These are phyloP conservation scores for Pseudoperonospora humuli DNA, from an alignment of 352 stramenopile genomes.

Conservation along the genomic window DNA sequence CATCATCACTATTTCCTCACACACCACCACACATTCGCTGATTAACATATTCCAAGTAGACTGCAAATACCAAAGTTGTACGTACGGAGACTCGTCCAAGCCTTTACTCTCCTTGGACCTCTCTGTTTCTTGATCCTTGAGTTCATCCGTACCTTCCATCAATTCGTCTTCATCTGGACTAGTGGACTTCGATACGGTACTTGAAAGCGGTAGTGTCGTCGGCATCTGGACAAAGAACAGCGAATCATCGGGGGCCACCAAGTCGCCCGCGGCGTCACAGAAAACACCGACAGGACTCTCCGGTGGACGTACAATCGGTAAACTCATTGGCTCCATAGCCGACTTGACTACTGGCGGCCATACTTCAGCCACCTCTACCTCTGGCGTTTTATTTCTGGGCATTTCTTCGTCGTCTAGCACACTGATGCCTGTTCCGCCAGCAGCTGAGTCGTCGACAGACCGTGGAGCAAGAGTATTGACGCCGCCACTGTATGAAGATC, in stretches of 20 bases:
- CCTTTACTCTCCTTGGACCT: slow-evolving; percentile 12
- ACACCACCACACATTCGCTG: neutral
- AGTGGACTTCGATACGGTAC: slow-evolving; percentile 23
- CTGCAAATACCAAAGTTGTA: neutral
- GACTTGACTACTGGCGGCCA: slow-evolving; percentile 78
- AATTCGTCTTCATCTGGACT: slow-evolving; percentile 27
- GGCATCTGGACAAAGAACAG: slow-evolving; percentile 80
- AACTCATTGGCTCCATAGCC: slow-evolving; percentile 74
- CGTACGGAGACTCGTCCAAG: slow-evolving; percentile 20
- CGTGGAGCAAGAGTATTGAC: slow-evolving; percentile 30
- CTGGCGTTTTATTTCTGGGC: slow-evolving; percentile 36
- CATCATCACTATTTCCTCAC: slow-evolving; percentile 31
- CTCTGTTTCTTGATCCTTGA: slow-evolving; percentile 11
- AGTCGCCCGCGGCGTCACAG: slow-evolving; percentile 44
- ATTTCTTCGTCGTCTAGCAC: slow-evolving; percentile 68
- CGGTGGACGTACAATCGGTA: slow-evolving; percentile 58
- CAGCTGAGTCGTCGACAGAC: slow-evolving; percentile 39
- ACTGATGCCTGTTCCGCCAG: slow-evolving; percentile 79
- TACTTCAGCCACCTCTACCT: slow-evolving; percentile 60
- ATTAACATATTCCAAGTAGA: neutral
- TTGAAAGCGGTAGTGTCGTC: slow-evolving; percentile 70
- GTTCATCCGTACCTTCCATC: slow-evolving; percentile 23
- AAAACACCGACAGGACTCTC: slow-evolving; percentile 59
- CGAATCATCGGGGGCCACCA: slow-evolving; percentile 53
- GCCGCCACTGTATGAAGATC: slow-evolving; percentile 63